These are phyloP conservation scores for Begonia peltatifolia DNA, from an alignment of 306 rosid genomes.

Conservation along the genomic window DNA sequence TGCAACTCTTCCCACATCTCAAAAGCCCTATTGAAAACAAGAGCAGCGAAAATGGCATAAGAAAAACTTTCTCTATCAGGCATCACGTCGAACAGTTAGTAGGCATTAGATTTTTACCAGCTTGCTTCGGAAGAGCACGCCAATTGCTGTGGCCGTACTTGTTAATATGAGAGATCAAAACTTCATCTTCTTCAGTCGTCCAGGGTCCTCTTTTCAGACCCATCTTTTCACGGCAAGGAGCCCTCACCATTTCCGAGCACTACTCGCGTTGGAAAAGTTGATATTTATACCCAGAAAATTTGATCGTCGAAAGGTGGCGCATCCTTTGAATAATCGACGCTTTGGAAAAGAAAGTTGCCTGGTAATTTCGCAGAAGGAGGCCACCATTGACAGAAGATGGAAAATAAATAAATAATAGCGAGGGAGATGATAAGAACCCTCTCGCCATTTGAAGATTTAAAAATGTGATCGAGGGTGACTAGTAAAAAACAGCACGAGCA, in stretches of 20 bases:
- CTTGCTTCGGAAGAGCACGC: constrained; percentile 94
- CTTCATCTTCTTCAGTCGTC: constrained; percentile 73
- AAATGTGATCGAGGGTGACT: no score
- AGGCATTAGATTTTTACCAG: constrained; percentile 30
- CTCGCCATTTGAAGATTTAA: no score
- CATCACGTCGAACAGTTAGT: no score
- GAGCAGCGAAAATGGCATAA: no score
- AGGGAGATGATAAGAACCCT: no score
- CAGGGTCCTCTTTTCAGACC: constrained; percentile 93
- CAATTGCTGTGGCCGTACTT: constrained; percentile 71
- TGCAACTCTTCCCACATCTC: constrained; percentile 95
- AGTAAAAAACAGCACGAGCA: no score
- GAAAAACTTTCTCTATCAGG: no score
- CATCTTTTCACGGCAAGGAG: constrained; percentile 94
- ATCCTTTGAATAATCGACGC: not conserved
- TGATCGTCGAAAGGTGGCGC: not conserved
- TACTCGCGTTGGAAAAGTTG: not conserved
- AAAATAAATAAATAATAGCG: not conserved
- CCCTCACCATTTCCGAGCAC: constrained; percentile 56
- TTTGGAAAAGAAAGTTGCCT: not conserved
- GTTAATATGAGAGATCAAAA: constrained; percentile 43
- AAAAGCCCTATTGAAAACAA: constrained; percentile 35
- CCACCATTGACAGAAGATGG: not conserved
- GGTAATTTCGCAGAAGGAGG: not conserved
- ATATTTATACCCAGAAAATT: not conserved